These are phyloP conservation scores for Magnusiomyces fungicola DNA, from an alignment of 1,139 yeast species.

Conservation along the genomic window DNA sequence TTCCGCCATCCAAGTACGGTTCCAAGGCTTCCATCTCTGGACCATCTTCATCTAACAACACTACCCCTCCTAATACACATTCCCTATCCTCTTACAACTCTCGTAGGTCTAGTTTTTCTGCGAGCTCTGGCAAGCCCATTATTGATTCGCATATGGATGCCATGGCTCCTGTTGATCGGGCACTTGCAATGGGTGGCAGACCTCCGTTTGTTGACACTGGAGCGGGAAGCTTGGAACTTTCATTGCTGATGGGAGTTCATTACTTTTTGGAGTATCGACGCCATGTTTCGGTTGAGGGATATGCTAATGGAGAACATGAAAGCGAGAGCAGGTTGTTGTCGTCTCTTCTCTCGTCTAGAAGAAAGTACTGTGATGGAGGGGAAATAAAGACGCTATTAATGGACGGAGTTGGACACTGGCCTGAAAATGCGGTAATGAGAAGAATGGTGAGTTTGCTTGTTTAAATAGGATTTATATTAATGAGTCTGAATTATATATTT, in stretches of 20 bases:
- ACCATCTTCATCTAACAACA: too few species aligned
- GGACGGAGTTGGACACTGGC: not conserved
- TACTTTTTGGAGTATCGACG: slow-evolving; percentile 6
- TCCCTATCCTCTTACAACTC: not conserved
- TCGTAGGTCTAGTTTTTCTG: not conserved
- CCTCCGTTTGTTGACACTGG: not conserved
- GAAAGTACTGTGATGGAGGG: too few species aligned
- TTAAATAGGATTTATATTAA: too few species aligned
- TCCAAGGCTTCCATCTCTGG: too few species aligned
- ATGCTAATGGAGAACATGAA: too few species aligned
- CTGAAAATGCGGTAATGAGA: not conserved
- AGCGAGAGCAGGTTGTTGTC: too few species aligned
- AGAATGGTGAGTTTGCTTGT: not conserved
- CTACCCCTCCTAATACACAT: not conserved
- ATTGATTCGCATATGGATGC: slow-evolving; percentile 8
- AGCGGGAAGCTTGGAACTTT: slow-evolving; percentile 9
- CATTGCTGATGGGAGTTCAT: slow-evolving; percentile 17
- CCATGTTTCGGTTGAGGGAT: too few species aligned
- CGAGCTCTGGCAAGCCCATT: not conserved
- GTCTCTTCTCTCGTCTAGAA: too few species aligned
- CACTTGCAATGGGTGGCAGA: not conserved
- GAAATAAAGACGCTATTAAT: not conserved
- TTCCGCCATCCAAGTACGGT: too few species aligned
- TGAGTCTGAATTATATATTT: too few species aligned
- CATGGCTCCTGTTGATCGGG: slow-evolving; percentile 5